phyloP scores from a whole-genome alignment of 2,329 filamentous ascomycete species.

The Hysterium pulicare region DNA sequence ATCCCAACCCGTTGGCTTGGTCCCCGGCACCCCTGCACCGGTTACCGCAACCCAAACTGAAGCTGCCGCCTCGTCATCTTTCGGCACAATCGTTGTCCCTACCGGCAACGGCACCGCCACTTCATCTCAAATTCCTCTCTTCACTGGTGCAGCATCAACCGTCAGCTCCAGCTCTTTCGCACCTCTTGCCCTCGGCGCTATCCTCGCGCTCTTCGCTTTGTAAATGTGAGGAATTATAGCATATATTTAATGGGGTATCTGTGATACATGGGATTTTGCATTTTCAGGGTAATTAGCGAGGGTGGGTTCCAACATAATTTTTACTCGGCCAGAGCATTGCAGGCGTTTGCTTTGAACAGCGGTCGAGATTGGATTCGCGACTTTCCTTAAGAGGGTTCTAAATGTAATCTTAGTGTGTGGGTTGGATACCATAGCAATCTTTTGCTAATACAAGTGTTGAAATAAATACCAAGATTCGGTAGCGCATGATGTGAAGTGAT shows the following conservation, averaged over 20 bases:
- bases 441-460: no score
- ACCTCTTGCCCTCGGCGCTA: constrained; percentile 25
- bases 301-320: neutral
- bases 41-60: constrained; percentile 26
- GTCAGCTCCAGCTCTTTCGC: constrained; percentile 18
- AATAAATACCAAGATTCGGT: no score
- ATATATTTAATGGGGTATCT: constrained; percentile 8
- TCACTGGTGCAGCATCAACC: constrained; percentile 32
- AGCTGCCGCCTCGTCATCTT: constrained; percentile 22
- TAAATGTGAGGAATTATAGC: constrained; percentile 14
- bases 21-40: constrained; percentile 31
- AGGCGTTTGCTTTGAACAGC: neutral
- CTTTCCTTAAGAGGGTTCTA: constrained; percentile 1
- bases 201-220: constrained; percentile 32
- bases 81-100: constrained; percentile 19
- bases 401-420: neutral
- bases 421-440: no score
- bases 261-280: constrained; percentile 1
- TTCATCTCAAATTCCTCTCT: constrained; percentile 19
- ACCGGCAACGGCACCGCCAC: constrained; percentile 16
- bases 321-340: neutral
- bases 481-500: no score
- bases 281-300: neutral
- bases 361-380: constrained; percentile 3
- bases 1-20: constrained; percentile 32